A percentile compares a stretch with the other conserved stretches of the same genome.
These are phyloP conservation scores for Prosopis cineraria DNA, from an alignment of 306 rosid genomes.

Conservation along the genomic window DNA sequence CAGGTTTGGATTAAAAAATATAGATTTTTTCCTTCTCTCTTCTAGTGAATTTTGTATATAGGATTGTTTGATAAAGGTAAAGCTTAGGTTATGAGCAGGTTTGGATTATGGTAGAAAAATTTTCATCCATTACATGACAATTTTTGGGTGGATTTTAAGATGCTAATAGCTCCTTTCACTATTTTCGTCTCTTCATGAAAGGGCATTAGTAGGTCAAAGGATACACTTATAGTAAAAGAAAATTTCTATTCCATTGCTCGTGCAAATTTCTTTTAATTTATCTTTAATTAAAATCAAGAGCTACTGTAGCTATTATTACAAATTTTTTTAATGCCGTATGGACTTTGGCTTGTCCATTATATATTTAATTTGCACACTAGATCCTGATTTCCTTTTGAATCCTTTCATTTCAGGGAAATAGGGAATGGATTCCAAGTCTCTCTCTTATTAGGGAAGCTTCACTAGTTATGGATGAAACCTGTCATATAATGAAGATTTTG, in stretches of 20 bases:
- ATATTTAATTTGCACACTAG: neutral
- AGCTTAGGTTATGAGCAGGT: neutral
- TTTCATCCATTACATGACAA: too few species aligned
- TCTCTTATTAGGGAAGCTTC: slow-evolving; percentile 22
- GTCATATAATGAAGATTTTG: neutral
- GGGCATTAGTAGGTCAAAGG: neutral
- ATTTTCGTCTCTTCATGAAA: neutral
- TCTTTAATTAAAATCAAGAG: neutral
- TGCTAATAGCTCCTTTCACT: neutral
- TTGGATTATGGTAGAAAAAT: neutral
- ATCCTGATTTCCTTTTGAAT: neutral
- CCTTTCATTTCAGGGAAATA: neutral
- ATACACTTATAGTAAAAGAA: neutral
- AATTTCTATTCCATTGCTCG: neutral
- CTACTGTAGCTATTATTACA: neutral
- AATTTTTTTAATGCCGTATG: neutral
- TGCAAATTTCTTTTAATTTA: neutral
- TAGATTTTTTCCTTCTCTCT: neutral
- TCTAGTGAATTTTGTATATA: neutral
- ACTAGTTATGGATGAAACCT: slow-evolving; percentile 30
- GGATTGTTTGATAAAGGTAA: neutral
- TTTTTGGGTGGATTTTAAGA: neutral
- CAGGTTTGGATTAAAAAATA: neutral
- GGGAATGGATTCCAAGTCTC: neutral
- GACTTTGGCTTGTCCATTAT: neutral